phyloP scores from a whole-genome alignment of 768 basidiomycete species.

The Mrakia hoshinonis region DNA sequence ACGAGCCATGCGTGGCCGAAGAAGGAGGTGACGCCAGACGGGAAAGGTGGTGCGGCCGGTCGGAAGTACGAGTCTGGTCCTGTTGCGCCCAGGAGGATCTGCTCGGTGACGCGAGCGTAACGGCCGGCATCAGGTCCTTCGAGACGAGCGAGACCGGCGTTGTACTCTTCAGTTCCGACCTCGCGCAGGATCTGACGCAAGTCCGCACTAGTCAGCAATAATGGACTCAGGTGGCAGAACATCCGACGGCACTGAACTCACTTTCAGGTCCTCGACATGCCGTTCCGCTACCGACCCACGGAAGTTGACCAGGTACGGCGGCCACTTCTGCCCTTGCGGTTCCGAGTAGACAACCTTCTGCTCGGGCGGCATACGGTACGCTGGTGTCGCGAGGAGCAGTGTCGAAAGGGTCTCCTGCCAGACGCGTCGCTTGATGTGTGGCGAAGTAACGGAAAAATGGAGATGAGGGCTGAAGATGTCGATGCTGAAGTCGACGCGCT shows the following conservation, averaged over 20 bases:
- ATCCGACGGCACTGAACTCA: slow-evolving; percentile 32
- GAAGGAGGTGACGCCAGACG: slow-evolving; percentile 45
- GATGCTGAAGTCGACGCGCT: slow-evolving; percentile 66
- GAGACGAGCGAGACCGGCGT: slow-evolving; percentile 45
- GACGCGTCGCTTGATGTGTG: slow-evolving; percentile 59
- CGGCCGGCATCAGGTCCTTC: background rate
- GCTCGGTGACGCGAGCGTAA: background rate
- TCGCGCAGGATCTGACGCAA: slow-evolving; percentile 62
- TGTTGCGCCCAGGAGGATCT: slow-evolving; percentile 33
- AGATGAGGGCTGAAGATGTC: slow-evolving; percentile 70
- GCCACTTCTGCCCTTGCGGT: slow-evolving; percentile 51
- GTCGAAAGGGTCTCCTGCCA: slow-evolving; percentile 71
- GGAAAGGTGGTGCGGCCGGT: slow-evolving; percentile 31
- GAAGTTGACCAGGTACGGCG: slow-evolving; percentile 64
- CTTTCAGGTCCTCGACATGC: slow-evolving; percentile 71
- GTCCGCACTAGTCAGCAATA: background rate
- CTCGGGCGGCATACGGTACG: slow-evolving; percentile 52
- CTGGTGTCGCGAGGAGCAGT: slow-evolving; percentile 54
- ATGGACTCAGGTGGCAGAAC: background rate
- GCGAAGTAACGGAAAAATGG: slow-evolving; percentile 32
- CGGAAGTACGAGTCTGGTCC: slow-evolving; percentile 69
- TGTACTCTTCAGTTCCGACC: slow-evolving; percentile 53
- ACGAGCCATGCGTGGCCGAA: slow-evolving; percentile 76
- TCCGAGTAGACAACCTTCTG: slow-evolving; percentile 56
- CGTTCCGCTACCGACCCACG: slow-evolving; percentile 51